phyloP scores from a whole-genome alignment of 2,329 filamentous ascomycete species.

The Coleophoma cylindrospora region DNA sequence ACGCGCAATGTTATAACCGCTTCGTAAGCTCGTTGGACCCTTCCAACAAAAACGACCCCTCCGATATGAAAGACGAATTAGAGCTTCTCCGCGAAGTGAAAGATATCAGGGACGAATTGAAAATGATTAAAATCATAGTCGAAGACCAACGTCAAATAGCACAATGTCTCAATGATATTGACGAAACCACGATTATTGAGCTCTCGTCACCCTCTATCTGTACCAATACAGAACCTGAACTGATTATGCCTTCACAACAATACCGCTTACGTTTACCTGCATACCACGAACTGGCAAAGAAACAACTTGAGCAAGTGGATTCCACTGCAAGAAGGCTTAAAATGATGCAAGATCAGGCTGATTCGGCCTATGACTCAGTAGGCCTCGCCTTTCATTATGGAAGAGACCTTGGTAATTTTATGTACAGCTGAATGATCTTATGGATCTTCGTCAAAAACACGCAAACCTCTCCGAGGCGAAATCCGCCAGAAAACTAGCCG shows the following conservation, averaged over 20 bases:
- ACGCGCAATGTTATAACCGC: constrained; percentile 24
- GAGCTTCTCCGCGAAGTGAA: constrained; percentile 37
- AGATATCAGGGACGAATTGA: constrained; percentile 42
- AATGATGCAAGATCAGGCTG: neutral
- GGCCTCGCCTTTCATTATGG: neutral
- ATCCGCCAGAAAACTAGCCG: constrained; percentile 21
- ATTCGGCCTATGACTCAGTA: neutral
- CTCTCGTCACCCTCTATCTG: no score
- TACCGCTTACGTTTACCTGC: no score
- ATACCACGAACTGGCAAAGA: no score
- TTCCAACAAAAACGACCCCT: constrained; percentile 24
- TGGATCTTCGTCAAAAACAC: constrained; percentile 16
- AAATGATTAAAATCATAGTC: constrained; percentile 37
- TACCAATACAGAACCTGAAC: no score
- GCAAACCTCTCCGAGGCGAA: constrained; percentile 23
- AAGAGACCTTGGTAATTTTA: neutral
- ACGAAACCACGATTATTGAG: no score
- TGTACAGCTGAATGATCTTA: neutral
- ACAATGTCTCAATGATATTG: constrained; percentile 54
- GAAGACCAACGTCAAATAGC: constrained; percentile 24
- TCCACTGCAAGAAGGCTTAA: neutral
- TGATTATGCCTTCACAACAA: no score
- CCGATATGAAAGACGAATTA: constrained; percentile 37
- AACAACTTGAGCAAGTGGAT: neutral
- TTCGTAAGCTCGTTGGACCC: constrained; percentile 13